These are phyloP conservation scores for Leccinum pellstonianum DNA, from an alignment of 768 basidiomycete species.

Conservation along the genomic window DNA sequence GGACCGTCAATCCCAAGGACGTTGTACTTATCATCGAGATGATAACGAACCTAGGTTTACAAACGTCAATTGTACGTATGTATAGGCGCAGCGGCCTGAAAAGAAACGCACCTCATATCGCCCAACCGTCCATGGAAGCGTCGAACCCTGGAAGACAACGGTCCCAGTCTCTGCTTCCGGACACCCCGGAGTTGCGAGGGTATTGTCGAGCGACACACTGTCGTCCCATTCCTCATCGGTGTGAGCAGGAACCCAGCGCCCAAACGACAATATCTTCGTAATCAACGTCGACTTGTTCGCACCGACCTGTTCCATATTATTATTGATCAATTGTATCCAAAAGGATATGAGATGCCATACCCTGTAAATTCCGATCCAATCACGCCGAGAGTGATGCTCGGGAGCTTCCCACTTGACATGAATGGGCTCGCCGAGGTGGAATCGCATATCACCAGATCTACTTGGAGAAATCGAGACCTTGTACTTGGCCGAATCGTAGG, in stretches of 20 bases:
- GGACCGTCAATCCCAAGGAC: conserved; percentile 86
- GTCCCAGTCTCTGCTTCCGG: conserved; percentile 56
- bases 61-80: conserved; percentile 1
- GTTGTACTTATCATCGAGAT: conserved; percentile 97
- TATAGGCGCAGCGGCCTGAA: neutral
- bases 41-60: conserved; percentile 70
- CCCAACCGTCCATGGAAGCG: conserved; percentile 84
- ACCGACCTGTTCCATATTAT: conserved; percentile 57
- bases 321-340: neutral
- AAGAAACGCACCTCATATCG: conserved; percentile 62
- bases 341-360: conserved; percentile 37
- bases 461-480: conserved; percentile 58
- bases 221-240: conserved; percentile 89
- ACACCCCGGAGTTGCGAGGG: conserved; percentile 34
- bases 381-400: conserved; percentile 77
- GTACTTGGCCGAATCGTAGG: conserved; percentile 81
- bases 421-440: conserved; percentile 91
- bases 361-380: conserved; percentile 95
- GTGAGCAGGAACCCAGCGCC: conserved; percentile 92
- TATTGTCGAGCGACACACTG: conserved; percentile 59
- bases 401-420: conserved; percentile 86
- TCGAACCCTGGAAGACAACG: conserved; percentile 73
- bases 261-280: conserved; percentile 81
- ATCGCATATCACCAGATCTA: conserved; percentile 53
- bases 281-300: conserved; percentile 83